Percentiles rank a stretch among this genome's conserved stretches.
phyloP scores from a whole-genome alignment of 2,329 filamentous ascomycete species.

The Hyphodiscus sp. region DNA sequence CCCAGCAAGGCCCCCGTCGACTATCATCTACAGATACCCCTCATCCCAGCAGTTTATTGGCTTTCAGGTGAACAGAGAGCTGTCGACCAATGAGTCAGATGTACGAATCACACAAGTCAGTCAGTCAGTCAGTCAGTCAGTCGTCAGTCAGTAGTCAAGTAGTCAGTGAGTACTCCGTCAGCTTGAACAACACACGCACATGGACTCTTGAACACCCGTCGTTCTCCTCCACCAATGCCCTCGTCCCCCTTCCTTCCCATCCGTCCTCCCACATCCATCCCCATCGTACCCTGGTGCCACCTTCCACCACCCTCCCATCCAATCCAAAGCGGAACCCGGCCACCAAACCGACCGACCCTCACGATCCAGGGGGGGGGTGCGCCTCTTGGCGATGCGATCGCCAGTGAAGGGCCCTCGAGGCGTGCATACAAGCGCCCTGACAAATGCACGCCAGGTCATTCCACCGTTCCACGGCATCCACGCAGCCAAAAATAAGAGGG shows the following conservation, averaged over 20 bases:
- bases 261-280: not conserved
- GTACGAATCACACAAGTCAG: not conserved
- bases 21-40: not conserved
- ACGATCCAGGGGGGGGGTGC: not conserved
- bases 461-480: not conserved
- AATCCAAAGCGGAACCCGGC: not conserved
- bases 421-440: not conserved
- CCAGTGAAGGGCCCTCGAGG: not conserved
- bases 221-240: too few species aligned
- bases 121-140: too few species aligned
- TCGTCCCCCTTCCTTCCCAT: not conserved
- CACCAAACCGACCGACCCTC: too few species aligned
- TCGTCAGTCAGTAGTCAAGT: too few species aligned
- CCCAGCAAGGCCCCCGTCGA: not conserved
- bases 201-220: too few species aligned
- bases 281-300: not conserved
- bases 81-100: not conserved
- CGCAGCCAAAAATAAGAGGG: not conserved
- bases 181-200: too few species aligned
- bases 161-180: too few species aligned
- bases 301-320: not conserved
- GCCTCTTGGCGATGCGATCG: not conserved
- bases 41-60: not conserved
- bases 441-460: not conserved
- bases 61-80: not conserved